Conservation (phyloP, 2,329 filamentous ascomycete species). For the Bipolaris sorokiniana region DNA sequence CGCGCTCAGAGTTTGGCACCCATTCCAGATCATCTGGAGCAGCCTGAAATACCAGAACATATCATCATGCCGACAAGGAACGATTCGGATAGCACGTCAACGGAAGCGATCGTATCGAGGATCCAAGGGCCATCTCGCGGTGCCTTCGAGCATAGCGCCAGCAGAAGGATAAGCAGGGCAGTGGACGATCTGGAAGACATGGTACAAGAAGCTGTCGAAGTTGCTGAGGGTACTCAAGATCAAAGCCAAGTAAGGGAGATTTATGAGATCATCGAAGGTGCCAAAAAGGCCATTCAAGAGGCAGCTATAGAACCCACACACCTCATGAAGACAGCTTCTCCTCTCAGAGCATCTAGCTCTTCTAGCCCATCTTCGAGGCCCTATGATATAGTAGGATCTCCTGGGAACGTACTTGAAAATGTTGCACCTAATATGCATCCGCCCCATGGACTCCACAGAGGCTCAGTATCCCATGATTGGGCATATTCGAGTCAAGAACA, state of each 20-base stretch:
- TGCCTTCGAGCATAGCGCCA: slow-evolving; percentile 27
- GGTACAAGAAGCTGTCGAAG: slow-evolving; percentile 50
- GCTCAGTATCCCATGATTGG: slow-evolving; percentile 36
- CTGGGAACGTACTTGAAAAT: slow-evolving; percentile 1
- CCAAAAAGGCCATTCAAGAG: slow-evolving; percentile 44
- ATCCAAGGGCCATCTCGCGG: slow-evolving; percentile 26
- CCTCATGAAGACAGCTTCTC: slow-evolving; percentile 31
- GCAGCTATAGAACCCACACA: slow-evolving; percentile 32
- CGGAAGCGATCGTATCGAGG: slow-evolving; percentile 20
- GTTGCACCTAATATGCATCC: slow-evolving; percentile 9
- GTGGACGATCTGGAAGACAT: slow-evolving; percentile 52
- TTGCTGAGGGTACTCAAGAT: slow-evolving; percentile 45
- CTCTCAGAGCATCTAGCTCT: slow-evolving; percentile 25
- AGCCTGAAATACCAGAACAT: slow-evolving; percentile 25
- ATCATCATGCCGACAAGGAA: slow-evolving; percentile 12
- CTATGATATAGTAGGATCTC: background rate
- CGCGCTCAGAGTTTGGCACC: slow-evolving; percentile 30
- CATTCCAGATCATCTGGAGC: slow-evolving; percentile 34
- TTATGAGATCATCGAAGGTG: slow-evolving; percentile 49
- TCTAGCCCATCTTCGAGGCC: slow-evolving; percentile 2
- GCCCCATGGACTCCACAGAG: slow-evolving; percentile 13
- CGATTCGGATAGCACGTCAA: slow-evolving; percentile 6
- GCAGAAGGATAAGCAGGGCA: slow-evolving; percentile 36
- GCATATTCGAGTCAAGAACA: slow-evolving; percentile 24
- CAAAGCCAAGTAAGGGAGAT: slow-evolving; percentile 46